phyloP scores from a whole-genome alignment of 1,284 basidiomycete genomes.

The Cystobasidiaceae sp. region DNA sequence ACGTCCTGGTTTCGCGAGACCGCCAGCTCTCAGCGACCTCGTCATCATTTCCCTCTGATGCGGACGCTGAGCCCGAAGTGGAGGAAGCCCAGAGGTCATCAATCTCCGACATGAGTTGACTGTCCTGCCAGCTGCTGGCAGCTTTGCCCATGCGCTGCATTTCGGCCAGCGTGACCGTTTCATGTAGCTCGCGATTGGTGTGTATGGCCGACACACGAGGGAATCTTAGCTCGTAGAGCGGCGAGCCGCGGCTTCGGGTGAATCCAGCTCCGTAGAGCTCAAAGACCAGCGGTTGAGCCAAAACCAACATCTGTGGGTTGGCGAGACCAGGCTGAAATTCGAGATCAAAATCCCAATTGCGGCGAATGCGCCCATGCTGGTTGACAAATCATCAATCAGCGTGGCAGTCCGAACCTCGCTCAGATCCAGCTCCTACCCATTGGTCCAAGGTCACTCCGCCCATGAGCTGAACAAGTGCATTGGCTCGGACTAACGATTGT shows the following conservation, averaged over 20 bases:
- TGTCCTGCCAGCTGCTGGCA: constrained; percentile 5
- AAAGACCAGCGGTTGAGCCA: constrained; percentile 60
- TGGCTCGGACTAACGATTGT: constrained; percentile 61
- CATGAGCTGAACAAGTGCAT: constrained; percentile 54
- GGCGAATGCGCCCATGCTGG: background rate
- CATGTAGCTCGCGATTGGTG: constrained; percentile 4
- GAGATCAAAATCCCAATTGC: constrained; percentile 4
- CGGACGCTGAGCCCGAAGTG: too few relatives aligned
- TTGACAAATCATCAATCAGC: background rate
- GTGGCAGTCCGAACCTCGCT: too few relatives aligned
- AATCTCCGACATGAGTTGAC: constrained; percentile 8
- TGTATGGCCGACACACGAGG: constrained; percentile 52
- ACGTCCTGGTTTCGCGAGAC: background rate
- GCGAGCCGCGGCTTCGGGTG: constrained; percentile 57
- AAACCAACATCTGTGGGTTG: constrained; percentile 49
- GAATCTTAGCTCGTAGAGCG: constrained; percentile 78
- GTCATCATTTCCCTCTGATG: background rate
- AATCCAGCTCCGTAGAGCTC: constrained; percentile 78
- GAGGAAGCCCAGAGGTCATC: constrained; percentile 19
- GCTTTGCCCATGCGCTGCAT: constrained; percentile 32
- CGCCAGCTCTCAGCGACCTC: background rate
- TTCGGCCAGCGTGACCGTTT: constrained; percentile 29
- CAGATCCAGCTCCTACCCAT: constrained; percentile 34
- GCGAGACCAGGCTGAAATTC: background rate
- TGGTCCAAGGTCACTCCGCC: constrained; percentile 14